These are phyloP conservation scores for Fusarium sp. DNA, from an alignment of 2,329 filamentous ascomycete species.

Conservation along the genomic window DNA sequence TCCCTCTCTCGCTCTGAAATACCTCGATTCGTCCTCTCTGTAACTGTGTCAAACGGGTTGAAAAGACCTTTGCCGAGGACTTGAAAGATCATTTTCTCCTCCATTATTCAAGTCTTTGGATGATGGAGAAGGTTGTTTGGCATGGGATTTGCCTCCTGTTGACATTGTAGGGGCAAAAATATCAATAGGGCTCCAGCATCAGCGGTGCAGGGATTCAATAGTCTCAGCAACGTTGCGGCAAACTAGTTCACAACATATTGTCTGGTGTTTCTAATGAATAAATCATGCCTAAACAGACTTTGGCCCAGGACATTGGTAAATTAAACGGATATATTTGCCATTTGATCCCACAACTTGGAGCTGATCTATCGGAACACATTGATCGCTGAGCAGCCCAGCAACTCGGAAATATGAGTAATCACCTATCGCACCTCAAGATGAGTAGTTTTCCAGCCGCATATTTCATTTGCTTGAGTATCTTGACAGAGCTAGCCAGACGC, in stretches of 20 bases:
- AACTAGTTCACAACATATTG: slow-evolving; percentile 11
- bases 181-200: slow-evolving; percentile 28
- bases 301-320: slow-evolving; percentile 40
- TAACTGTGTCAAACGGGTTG: slow-evolving; percentile 22
- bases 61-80: slow-evolving; percentile 39
- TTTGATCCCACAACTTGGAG: slow-evolving; percentile 39
- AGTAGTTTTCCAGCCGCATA: slow-evolving; percentile 49
- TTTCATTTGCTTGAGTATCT: slow-evolving; percentile 42
- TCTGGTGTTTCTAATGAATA: slow-evolving; percentile 2
- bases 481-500: slow-evolving; percentile 57
- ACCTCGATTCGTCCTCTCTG: not conserved
- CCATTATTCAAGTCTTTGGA: slow-evolving; percentile 35
- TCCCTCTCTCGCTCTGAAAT: not conserved
- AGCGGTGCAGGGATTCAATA: slow-evolving; percentile 34
- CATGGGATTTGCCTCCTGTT: slow-evolving; percentile 29
- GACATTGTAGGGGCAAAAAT: not conserved
- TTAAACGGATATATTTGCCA: slow-evolving; percentile 36
- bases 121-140: slow-evolving; percentile 37
- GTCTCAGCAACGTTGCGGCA: slow-evolving; percentile 27
- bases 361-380: slow-evolving; percentile 16
- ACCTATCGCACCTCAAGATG: slow-evolving; percentile 36
- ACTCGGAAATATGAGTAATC: slow-evolving; percentile 36
- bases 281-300: slow-evolving; percentile 21
- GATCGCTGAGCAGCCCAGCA: not conserved
- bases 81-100: slow-evolving; percentile 21